Conservation (phyloP, 495 filamentous ascomycete genomes). For the Penicillium bialowiezense region DNA sequence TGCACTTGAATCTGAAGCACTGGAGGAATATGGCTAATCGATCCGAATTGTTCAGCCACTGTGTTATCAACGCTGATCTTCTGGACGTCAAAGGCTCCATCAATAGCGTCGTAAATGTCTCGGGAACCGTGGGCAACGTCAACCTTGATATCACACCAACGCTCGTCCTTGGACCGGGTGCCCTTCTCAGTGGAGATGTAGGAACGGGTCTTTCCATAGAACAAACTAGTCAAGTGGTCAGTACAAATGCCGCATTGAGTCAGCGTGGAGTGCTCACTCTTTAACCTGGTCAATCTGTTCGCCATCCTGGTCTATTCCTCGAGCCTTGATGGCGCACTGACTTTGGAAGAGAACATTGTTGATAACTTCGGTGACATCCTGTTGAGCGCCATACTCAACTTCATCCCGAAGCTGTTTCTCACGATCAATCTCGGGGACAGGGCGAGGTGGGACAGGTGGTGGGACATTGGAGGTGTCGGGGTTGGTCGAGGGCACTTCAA, state of each 20-base stretch:
- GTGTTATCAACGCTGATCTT: conserved; percentile 63
- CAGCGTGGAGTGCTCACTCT: conserved; percentile 37
- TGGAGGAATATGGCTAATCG: conserved; percentile 74
- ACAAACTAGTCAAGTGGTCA: conserved; percentile 43
- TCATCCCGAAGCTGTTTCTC: conserved; percentile 49
- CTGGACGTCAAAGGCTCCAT: conserved; percentile 78
- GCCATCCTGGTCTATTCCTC: conserved; percentile 55
- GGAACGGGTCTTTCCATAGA: conserved; percentile 56
- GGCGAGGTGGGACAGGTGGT: conserved; percentile 49
- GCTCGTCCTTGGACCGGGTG: conserved; percentile 51
- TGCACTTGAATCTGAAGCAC: conserved; percentile 88
- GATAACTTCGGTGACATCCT: conserved; percentile 95
- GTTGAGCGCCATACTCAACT: conserved; percentile 64
- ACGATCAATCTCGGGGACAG: conserved; percentile 29
- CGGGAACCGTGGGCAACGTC: conserved; percentile 58
- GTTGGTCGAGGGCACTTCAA: neutral
- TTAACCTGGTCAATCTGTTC: conserved; percentile 81
- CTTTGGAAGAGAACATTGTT: conserved; percentile 86
- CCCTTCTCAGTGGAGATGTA: conserved; percentile 48
- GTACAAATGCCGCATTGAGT: neutral
- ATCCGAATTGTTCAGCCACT: conserved; percentile 65
- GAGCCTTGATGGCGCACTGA: conserved; percentile 78
- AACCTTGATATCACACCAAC: conserved; percentile 62
- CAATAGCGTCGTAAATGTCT: conserved; percentile 79
- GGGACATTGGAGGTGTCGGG: conserved; percentile 28